These are phyloP conservation scores for Dalbergia oliveri DNA, from an alignment of 306 rosid genomes.

Conservation along the genomic window DNA sequence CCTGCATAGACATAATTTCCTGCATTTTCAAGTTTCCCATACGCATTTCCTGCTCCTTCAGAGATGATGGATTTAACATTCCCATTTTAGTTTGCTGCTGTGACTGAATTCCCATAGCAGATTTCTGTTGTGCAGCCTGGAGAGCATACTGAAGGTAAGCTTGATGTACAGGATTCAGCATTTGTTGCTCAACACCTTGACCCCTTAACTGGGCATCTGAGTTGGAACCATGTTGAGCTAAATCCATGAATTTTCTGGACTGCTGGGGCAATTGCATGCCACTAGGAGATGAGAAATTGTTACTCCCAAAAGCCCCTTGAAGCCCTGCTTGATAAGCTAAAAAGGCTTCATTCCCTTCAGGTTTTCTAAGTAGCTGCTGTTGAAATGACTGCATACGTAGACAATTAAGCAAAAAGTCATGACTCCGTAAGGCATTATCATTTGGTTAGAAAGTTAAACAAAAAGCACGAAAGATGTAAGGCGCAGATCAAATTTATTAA, in stretches of 20 bases:
- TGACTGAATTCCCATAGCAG: constrained; percentile 79
- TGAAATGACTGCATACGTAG: constrained; percentile 71
- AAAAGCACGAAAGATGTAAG: constrained; percentile 17
- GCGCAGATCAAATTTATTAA: constrained; percentile 27
- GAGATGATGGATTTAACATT: constrained; percentile 67
- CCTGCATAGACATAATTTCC: constrained; percentile 77
- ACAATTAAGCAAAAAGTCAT: constrained; percentile 29
- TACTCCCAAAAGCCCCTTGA: constrained; percentile 74
- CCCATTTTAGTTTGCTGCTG: constrained; percentile 90
- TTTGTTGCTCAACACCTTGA: constrained; percentile 88
- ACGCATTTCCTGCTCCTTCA: constrained; percentile 89
- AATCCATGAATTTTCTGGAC: constrained; percentile 70
- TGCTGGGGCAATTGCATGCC: constrained; percentile 83
- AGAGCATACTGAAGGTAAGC: constrained; percentile 92
- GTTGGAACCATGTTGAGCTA: constrained; percentile 72
- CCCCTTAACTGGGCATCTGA: constrained; percentile 76
- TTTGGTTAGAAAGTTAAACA: constrained; percentile 5
- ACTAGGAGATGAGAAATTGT: constrained; percentile 71
- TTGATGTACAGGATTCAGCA: constrained; percentile 80
- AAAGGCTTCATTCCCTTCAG: constrained; percentile 87
- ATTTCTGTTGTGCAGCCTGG: constrained; percentile 86
- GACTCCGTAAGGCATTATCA: constrained; percentile 20
- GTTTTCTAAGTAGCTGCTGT: constrained; percentile 83
- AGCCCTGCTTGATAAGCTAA: constrained; percentile 78
- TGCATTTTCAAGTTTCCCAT: constrained; percentile 87